These are phyloP conservation scores for Trametes elegans DNA, from an alignment of 768 basidiomycete species.

Conservation along the genomic window DNA sequence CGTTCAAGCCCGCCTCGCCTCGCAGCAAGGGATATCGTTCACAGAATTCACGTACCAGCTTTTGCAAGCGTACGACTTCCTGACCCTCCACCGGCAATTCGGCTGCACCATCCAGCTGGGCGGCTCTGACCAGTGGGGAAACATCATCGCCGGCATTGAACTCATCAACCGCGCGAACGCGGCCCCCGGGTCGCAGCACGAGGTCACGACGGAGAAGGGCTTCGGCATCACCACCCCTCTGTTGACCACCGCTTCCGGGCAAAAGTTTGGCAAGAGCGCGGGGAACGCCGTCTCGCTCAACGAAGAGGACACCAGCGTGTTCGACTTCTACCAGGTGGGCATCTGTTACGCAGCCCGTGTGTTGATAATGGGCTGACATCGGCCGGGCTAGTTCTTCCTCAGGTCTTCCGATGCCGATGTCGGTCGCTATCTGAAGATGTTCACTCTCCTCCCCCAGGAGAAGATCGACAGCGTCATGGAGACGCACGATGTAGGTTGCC, in stretches of 20 bases:
- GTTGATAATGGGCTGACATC: background rate
- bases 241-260: constrained; percentile 82
- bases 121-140: constrained; percentile 98
- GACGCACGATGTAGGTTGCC: constrained; percentile 51
- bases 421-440: constrained; percentile 72
- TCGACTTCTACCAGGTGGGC: constrained; percentile 91
- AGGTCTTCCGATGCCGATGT: constrained; percentile 80
- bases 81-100: constrained; percentile 60
- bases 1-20: constrained; percentile 75
- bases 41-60: constrained; percentile 98
- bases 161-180: constrained; percentile 65
- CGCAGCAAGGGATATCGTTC: constrained; percentile 91
- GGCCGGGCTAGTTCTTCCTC: constrained; percentile 74
- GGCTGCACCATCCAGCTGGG: constrained; percentile 87
- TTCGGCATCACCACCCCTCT: constrained; percentile 94
- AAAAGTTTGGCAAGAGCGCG: constrained; percentile 97
- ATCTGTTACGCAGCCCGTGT: background rate
- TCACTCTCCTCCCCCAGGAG: constrained; percentile 69
- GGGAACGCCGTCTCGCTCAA: constrained; percentile 96
- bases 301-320: constrained; percentile 70
- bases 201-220: constrained; percentile 36
- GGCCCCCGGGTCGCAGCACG: background rate
- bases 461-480: constrained; percentile 56
- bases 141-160: constrained; percentile 91
- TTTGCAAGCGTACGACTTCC: constrained; percentile 95